Percentiles rank a stretch among this genome's conserved stretches.
phyloP scores from a whole-genome alignment of 2,329 filamentous ascomycete species.

The Leptographium radiaticola region DNA sequence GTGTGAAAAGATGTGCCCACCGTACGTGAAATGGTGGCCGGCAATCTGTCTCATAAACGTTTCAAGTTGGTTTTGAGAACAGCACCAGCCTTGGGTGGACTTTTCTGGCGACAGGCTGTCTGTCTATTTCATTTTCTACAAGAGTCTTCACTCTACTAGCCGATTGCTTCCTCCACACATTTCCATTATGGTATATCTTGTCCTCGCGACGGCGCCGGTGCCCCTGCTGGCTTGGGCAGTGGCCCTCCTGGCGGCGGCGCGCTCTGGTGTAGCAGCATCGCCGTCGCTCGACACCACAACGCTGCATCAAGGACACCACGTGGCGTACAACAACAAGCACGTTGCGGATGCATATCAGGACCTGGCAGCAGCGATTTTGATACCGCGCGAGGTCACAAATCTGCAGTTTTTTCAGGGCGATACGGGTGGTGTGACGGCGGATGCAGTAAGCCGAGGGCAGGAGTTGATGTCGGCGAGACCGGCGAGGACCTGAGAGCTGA shows the following conservation, averaged over 20 bases:
- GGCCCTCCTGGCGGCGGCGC: background rate
- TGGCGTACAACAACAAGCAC: background rate
- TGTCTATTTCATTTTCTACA: too few relatives aligned
- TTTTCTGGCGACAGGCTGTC: too few relatives aligned
- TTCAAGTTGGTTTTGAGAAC: background rate
- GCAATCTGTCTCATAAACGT: constrained; percentile 1
- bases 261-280: background rate
- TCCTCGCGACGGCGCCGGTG: background rate
- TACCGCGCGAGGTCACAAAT: constrained; percentile 15
- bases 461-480: background rate
- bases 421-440: constrained; percentile 24
- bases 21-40: too few relatives aligned
- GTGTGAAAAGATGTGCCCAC: too few relatives aligned
- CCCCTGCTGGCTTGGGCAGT: constrained; percentile 3
- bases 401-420: constrained; percentile 28
- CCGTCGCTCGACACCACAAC: background rate
- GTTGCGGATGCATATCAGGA: background rate
- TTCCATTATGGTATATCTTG: background rate
- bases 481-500: background rate
- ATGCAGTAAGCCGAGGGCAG: constrained; percentile 16
- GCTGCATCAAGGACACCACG: background rate
- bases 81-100: too few relatives aligned
- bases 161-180: background rate
- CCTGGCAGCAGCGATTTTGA: background rate
- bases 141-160: background rate